These are phyloP conservation scores for Pueraria montana DNA, from an alignment of 306 rosid species.

Conservation along the genomic window DNA sequence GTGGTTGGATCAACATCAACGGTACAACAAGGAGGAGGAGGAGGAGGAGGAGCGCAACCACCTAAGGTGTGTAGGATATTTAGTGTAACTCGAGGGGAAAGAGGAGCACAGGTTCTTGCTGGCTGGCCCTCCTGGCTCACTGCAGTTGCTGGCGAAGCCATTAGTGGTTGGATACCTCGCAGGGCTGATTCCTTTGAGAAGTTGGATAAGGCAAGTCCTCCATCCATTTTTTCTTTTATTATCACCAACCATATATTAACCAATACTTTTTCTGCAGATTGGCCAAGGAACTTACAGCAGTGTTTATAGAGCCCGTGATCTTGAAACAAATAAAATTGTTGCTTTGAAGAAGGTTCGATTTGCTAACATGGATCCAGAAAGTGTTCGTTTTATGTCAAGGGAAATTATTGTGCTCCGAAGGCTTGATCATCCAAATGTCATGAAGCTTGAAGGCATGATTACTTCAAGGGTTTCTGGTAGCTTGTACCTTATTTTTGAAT, in stretches of 20 bases:
- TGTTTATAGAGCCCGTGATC: constrained; percentile 86
- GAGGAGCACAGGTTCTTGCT: constrained; percentile 76
- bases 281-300: constrained; percentile 97
- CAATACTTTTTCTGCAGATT: constrained; percentile 63
- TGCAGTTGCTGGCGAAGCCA: constrained; percentile 86
- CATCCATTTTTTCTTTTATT: not conserved
- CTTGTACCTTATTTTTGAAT: constrained; percentile 86
- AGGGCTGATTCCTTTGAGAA: constrained; percentile 82
- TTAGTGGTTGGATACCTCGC: constrained; percentile 88
- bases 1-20: too few species aligned
- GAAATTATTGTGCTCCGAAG: constrained; percentile 76
- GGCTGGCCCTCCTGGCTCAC: constrained; percentile 97
- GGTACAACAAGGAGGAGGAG: too few species aligned
- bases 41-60: not conserved
- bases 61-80: constrained; percentile 44
- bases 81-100: constrained; percentile 64
- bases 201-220: constrained; percentile 71
- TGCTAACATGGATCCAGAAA: constrained; percentile 86
- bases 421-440: constrained; percentile 93
- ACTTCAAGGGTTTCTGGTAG: constrained; percentile 88
- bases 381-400: constrained; percentile 91
- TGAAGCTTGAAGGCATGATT: constrained; percentile 91
- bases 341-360: constrained; percentile 91
- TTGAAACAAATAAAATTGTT: constrained; percentile 76
- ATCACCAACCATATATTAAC: not conserved